These are phyloP conservation scores for Blastobotrys mokoenaii DNA, from an alignment of 805 yeast genomes.

Conservation along the genomic window DNA sequence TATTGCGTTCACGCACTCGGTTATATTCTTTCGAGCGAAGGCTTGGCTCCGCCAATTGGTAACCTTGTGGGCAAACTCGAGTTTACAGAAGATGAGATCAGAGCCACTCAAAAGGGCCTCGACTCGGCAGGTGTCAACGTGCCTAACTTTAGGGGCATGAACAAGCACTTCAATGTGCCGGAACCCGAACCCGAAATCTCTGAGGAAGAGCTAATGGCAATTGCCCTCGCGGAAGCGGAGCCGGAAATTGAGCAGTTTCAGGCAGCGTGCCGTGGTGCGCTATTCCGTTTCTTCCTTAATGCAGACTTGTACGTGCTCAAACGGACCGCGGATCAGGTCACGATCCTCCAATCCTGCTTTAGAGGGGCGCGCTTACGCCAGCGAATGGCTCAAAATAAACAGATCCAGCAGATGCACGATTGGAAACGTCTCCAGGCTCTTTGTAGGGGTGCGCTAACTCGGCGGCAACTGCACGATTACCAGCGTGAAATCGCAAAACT, in stretches of 20 bases:
- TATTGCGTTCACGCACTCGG: constrained; percentile 87
- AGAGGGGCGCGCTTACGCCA: constrained; percentile 19
- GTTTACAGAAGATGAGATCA: constrained; percentile 62
- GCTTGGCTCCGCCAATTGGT: constrained; percentile 51
- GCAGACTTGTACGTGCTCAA: constrained; percentile 54
- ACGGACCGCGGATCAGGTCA: constrained; percentile 13
- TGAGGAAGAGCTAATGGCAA: constrained; percentile 26
- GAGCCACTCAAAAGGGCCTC: constrained; percentile 52
- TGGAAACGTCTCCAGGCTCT: constrained; percentile 40
- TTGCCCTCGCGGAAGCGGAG: constrained; percentile 24
- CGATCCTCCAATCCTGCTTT: constrained; percentile 34
- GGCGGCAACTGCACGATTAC: constrained; percentile 12
- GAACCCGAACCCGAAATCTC: constrained; percentile 18
- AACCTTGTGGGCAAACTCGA: constrained; percentile 53
- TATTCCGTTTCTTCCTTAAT: constrained; percentile 53
- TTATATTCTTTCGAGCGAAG: constrained; percentile 53
- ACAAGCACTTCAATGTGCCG: constrained; percentile 32
- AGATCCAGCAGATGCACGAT: constrained; percentile 5
- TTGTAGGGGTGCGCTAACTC: constrained; percentile 37
- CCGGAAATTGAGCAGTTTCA: constrained; percentile 48
- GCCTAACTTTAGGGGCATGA: constrained; percentile 66
- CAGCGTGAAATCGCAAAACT: constrained; percentile 11
- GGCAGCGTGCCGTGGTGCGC: constrained; percentile 61
- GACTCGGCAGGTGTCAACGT: constrained; percentile 57
- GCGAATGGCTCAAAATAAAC: not conserved